Conservation (phyloP, 345 rosid genomes). For the Gossypioides kirkii region DNA sequence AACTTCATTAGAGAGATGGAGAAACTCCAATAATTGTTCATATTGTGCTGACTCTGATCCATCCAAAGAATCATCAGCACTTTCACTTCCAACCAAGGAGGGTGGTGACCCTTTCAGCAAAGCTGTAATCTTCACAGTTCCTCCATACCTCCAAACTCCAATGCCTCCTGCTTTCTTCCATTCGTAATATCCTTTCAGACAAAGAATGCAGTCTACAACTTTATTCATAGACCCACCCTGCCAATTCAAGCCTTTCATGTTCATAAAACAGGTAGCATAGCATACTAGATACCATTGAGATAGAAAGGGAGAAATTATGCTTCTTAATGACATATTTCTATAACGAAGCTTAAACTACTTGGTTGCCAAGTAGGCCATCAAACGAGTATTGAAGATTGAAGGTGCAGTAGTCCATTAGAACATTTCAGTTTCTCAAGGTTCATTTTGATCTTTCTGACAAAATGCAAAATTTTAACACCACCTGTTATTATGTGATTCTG, state of each 20-base stretch:
- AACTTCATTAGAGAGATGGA: conserved; percentile 76
- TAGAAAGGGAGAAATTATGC: neutral
- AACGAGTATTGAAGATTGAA: neutral
- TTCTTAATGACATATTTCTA: neutral
- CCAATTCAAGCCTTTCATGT: conserved; percentile 1
- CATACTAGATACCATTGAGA: neutral
- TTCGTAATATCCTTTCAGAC: conserved; percentile 87
- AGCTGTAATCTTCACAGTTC: conserved; percentile 81
- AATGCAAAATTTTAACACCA: neutral
- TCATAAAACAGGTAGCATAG: neutral
- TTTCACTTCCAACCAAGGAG: conserved; percentile 65
- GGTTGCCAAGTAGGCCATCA: neutral
- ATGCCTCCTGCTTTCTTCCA: conserved; percentile 95
- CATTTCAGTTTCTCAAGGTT: neutral
- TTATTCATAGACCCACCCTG: conserved; percentile 95
- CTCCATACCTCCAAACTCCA: conserved; percentile 98
- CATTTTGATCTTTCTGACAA: neutral
- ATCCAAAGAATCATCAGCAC: conserved; percentile 76
- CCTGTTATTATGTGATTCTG: neutral
- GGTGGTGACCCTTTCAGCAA: conserved; percentile 64
- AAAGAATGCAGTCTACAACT: conserved; percentile 95
- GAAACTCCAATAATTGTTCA: conserved; percentile 80
- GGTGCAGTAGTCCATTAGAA: neutral
- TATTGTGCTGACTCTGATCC: conserved; percentile 86
- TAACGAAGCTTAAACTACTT: neutral